Base-by-base conservation (phyloP, 805 yeast species). In the Cyberlindnera americana region DNA sequence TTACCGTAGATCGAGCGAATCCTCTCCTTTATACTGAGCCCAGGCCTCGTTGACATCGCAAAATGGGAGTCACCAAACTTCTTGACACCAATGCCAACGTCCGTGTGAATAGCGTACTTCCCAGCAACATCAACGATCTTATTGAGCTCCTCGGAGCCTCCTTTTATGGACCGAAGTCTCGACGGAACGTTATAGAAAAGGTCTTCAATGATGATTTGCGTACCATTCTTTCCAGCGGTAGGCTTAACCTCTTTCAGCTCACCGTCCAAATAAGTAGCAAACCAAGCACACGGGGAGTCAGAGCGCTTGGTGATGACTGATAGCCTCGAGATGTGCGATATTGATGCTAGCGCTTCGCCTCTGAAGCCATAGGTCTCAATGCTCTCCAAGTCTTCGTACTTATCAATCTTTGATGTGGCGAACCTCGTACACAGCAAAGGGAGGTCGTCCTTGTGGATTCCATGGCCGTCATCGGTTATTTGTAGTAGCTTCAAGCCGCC, bases 281-380 rank as follows among this genome's bases (percentile, higher is more conserved):
- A 77, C 75, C 83, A 83, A 0, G 96, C 97, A 53, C 87, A 73
- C 0, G 72, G 64, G 1, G 80, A 73, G 1, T 64, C 71, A 6
- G 49, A 54, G 0, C 84, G 77, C 60, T 85, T 89, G 0, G 97
- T 86, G 2, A 81, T 72, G 6, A 93, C 95, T 0, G 87, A 72
- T 2, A 93, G 65, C 42, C 89, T 82, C 0, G 97, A 73, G 16
- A 93, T 82, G 55, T 91, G 96, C 0, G 96, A 88, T 7, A 93
- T 90, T 56, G 93, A 81, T 2, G 98, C 96, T 35, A 93, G 67
- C 0, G 99, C 99, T 61, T 93, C 99, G 13, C 99, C 99, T 40
- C 99, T 71, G 59, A 93, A 93, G 5, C 99, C 99, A 59, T 88
- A 88, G 0, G 98, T 90, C 17, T 74, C 66, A 18, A 93, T 75